These are phyloP conservation scores for Saturnispora halmiae DNA, from an alignment of 805 yeast species.

Conservation along the genomic window DNA sequence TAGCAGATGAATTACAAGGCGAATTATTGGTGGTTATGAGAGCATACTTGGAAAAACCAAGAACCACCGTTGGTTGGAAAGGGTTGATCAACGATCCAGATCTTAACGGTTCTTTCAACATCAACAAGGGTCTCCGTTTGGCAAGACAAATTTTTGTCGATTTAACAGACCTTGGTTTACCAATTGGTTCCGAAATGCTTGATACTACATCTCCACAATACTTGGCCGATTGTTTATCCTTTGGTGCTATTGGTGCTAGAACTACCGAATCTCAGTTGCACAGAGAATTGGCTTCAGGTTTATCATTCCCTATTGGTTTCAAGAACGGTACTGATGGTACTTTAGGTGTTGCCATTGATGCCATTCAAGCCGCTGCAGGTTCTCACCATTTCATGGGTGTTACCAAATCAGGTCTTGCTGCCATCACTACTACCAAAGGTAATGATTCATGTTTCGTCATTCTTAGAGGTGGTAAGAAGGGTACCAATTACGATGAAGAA, in stretches of 20 bases:
- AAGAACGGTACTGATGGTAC: conserved; percentile 98
- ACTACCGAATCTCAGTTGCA: conserved; percentile 97
- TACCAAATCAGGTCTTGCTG: conserved; percentile 94
- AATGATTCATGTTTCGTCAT: conserved; percentile 90
- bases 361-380: conserved; percentile 82
- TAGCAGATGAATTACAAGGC: conserved; percentile 59
- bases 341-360: conserved; percentile 86
- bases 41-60: conserved; percentile 95
- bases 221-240: conserved; percentile 79
- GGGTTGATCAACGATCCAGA: conserved; percentile 97
- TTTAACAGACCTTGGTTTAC: conserved; percentile 69
- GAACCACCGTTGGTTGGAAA: conserved; percentile 99
- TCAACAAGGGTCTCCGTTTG: conserved; percentile 85
- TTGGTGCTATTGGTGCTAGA: conserved; percentile 99
- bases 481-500: conserved; percentile 83
- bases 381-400: conserved; percentile 96
- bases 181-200: conserved; percentile 96
- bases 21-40: conserved; percentile 89
- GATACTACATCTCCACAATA: conserved; percentile 97
- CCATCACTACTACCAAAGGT: conserved; percentile 93
- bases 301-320: conserved; percentile 98
- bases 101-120: conserved; percentile 82
- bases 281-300: conserved; percentile 94
- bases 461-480: conserved; percentile 90
- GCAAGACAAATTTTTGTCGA: conserved; percentile 80